Conservation (phyloP, 2,329 filamentous ascomycete species). For the Aspergillus sp. region DNA sequence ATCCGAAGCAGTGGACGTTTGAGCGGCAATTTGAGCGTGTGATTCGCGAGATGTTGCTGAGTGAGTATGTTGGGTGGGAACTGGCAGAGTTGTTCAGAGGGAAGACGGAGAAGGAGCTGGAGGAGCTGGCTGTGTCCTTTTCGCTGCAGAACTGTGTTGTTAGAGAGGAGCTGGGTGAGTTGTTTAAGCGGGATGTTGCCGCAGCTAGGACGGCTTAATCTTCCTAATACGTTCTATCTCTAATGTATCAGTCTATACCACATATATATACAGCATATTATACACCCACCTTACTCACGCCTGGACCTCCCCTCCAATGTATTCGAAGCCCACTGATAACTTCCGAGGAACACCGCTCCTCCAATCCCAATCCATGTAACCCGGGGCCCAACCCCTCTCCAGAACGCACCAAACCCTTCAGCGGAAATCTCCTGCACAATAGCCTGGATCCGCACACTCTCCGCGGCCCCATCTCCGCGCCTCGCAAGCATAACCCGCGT, state of each 20-base stretch:
- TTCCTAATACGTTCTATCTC: not conserved
- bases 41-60: constrained; percentile 52
- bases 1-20: constrained; percentile 6
- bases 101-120: constrained; percentile 55
- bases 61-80: constrained; percentile 56
- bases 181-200: not conserved
- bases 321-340: constrained; percentile 89
- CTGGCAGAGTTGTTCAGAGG: constrained; percentile 58
- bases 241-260: constrained; percentile 15
- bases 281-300: constrained; percentile 17
- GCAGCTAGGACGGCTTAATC: not conserved
- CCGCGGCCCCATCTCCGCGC: constrained; percentile 62
- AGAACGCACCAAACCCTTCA: constrained; percentile 52
- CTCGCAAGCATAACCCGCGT: constrained; percentile 91
- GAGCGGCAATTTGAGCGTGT: constrained; percentile 45
- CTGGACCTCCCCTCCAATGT: constrained; percentile 61
- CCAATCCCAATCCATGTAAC: constrained; percentile 95
- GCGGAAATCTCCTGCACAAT: constrained; percentile 68
- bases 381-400: constrained; percentile 69
- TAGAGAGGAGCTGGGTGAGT: not conserved
- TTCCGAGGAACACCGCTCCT: constrained; percentile 91
- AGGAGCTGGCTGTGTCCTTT: constrained; percentile 57
- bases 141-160: constrained; percentile 36
- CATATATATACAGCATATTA: constrained; percentile 21
- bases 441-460: constrained; percentile 38